Evolutionary conservation across 176 grass and related monocot species (phyloP).

Genomic region (Oryza glaberrima): DNA sequence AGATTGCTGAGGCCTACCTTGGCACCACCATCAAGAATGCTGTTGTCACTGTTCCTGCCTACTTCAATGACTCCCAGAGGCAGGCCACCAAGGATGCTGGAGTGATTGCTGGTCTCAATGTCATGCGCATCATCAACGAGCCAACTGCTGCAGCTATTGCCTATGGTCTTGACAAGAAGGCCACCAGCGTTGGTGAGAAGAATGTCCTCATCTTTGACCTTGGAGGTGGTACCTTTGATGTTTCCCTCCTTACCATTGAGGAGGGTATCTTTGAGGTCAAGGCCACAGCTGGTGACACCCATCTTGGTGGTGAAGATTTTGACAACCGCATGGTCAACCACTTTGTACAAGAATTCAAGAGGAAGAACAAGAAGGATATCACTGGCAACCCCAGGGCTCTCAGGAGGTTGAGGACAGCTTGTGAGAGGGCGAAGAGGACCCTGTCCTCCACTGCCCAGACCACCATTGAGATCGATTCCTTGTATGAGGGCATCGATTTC

Average conservation of each 20-base stretch:
- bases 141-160: constrained; percentile 14
- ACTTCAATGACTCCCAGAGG: constrained; percentile 26
- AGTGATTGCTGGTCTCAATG: constrained; percentile 30
- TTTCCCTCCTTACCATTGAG: constrained; percentile 23
- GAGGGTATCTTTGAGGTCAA: constrained; percentile 39
- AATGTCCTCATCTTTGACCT: constrained; percentile 38
- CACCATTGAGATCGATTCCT: constrained; percentile 16
- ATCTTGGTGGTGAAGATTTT: constrained; percentile 32
- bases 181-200: constrained; percentile 6
- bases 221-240: constrained; percentile 19
- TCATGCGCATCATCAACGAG: constrained; percentile 24
- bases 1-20: constrained; percentile 38
- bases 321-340: constrained; percentile 29
- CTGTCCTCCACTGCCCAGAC: constrained; percentile 27
- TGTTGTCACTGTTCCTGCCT: constrained; percentile 3
- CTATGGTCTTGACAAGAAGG: constrained; percentile 31
- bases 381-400: constrained; percentile 28
- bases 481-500: constrained; percentile 26
- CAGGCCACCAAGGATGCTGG: constrained; percentile 39
- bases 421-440: constrained; percentile 14
- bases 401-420: constrained; percentile 24
- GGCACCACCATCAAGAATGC: constrained; percentile 30
- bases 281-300: constrained; percentile 27
- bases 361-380: constrained; percentile 36
- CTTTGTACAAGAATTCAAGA: constrained; percentile 33